phyloP scores from a whole-genome alignment of 345 rosid species.

The Raphanus sativus region DNA sequence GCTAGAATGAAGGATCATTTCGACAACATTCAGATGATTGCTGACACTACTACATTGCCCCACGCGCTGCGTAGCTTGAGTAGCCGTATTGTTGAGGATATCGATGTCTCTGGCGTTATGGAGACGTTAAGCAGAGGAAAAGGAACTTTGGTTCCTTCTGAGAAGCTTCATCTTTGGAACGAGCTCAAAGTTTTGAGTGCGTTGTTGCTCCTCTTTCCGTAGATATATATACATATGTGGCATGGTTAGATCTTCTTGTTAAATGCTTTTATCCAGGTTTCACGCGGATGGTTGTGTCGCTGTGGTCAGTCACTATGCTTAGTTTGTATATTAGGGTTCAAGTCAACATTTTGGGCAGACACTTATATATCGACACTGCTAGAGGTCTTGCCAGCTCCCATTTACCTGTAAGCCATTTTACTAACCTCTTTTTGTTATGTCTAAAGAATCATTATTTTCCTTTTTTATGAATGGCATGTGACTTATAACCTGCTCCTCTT shows the following conservation, averaged over 20 bases:
- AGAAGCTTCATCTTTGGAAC: conserved; percentile 90
- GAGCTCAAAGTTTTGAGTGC: conserved; percentile 79
- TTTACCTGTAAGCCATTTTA: conserved; percentile 56
- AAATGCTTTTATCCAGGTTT: conserved; percentile 59
- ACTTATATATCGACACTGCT: conserved; percentile 87
- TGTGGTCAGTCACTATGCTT: conserved; percentile 86
- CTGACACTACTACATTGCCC: conserved; percentile 80
- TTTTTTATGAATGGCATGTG: not conserved
- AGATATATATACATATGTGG: not conserved
- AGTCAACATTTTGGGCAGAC: conserved; percentile 95
- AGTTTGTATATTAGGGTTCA: conserved; percentile 89
- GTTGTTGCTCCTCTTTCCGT: conserved; percentile 20
- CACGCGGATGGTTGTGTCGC: conserved; percentile 71
- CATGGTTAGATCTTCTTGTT: conserved; percentile 14
- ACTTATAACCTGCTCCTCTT: conserved; percentile 1
- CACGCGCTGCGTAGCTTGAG: conserved; percentile 69
- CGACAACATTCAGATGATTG: conserved; percentile 82
- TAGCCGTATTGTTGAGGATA: conserved; percentile 61
- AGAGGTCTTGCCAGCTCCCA: conserved; percentile 66
- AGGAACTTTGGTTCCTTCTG: conserved; percentile 61
- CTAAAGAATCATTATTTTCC: not conserved
- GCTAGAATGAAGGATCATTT: conserved; percentile 85
- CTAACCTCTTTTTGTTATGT: not conserved
- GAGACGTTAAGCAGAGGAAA: conserved; percentile 77
- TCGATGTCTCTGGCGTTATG: conserved; percentile 68